A percentile compares a stretch with the other conserved stretches of the same genome.
Evolutionary conservation across 2,329 filamentous ascomycete species (phyloP).

Genomic region (Diaporthe ampelina): DNA sequence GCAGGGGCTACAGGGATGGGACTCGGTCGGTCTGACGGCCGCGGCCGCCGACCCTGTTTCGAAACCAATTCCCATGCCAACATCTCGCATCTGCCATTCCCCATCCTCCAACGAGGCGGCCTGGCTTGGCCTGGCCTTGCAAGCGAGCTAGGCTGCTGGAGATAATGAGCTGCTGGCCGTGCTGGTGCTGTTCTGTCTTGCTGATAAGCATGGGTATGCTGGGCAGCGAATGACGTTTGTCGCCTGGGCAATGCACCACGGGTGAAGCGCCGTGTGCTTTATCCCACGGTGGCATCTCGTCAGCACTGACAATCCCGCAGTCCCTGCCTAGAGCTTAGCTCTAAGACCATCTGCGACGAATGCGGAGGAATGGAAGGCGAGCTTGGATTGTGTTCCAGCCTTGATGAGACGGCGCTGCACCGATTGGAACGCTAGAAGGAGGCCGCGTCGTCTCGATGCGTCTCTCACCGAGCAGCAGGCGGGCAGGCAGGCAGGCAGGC

Average conservation of each 20-base stretch:
- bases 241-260: conserved; percentile 2
- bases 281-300: background rate
- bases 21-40: conserved; percentile 19
- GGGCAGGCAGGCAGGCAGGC: no score
- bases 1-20: background rate
- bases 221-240: conserved; percentile 18
- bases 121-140: conserved; percentile 13
- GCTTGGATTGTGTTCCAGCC: background rate
- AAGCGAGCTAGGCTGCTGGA: background rate
- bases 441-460: background rate
- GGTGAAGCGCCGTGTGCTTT: conserved; percentile 17
- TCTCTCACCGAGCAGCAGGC: conserved; percentile 5
- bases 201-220: conserved; percentile 6
- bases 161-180: no score
- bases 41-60: conserved; percentile 24
- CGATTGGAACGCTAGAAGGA: conserved; percentile 26
- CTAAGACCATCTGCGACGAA: conserved; percentile 21
- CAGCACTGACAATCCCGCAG: conserved; percentile 16
- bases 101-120: conserved; percentile 2
- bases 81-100: background rate
- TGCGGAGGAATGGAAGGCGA: conserved; percentile 3
- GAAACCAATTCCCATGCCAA: conserved; percentile 15
- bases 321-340: background rate
- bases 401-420: conserved; percentile 17
- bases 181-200: background rate